Evolutionary conservation across 202 grass and related monocot genomes (phyloP), one percentile per base, ranked within the genome.

Genomic region (Elaeis oleifera): DNA sequence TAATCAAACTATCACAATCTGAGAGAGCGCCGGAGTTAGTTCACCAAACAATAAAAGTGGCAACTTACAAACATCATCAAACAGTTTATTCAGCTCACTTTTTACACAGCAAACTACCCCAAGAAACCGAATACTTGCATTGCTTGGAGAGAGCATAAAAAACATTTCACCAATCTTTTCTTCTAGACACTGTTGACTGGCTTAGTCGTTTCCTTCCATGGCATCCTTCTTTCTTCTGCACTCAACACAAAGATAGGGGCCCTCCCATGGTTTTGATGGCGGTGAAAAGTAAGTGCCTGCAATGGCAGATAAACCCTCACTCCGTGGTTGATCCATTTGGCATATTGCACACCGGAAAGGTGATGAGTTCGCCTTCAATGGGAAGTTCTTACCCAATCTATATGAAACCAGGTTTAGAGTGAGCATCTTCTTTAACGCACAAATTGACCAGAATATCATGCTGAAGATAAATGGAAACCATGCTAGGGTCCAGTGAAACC

Each of bases 141-240:
- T 44, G 8, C 36, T 44, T 44, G 36, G 36, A 44, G 36, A 14
- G 6, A 44, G 11, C 36, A 44, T 44, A 13, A 44, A 0, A 13
- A 13, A 44, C 14, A 13, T 44, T 44, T 44, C 36, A 44, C 11
- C 36, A 44, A 1, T 65, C 51, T 65, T 50, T 23, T 68, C 65
- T 39, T 52, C 65, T 55, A 2, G 65, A 44, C 27, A 68, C 16
- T 23, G 51, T 39, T 6, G 52, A 56, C 18, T 56, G 27, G 0
- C 51, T 18, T 1, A 28, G 65, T 24, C 65, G 27, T 22, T 68
- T 23, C 65, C 65, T 52, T 68, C 65, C 65, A 68, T 68, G 52
- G 65, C 65, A 17, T 68, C 65, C 28, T 68, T 68, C 51, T 68
- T 68, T 56, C 65, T 68, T 11, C 52, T 51, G 65, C 65, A 68